A percentile compares a stretch with the other conserved stretches of the same genome.
phyloP scores from a whole-genome alignment of 164 flowering plant species.

The Nelumbo lutea region DNA sequence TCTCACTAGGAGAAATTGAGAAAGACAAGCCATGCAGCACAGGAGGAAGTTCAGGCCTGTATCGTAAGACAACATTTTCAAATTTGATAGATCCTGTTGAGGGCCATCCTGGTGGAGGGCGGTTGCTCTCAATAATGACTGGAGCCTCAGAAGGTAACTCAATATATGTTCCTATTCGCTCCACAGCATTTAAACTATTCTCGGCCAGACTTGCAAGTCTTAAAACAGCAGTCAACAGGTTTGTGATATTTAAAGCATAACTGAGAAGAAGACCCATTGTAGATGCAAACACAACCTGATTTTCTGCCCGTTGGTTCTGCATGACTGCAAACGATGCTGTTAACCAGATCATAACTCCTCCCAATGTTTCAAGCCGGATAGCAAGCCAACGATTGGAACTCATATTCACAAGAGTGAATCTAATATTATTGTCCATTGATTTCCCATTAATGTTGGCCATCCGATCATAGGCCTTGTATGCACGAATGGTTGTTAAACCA shows the following conservation, averaged over 20 bases:
- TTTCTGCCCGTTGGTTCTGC: conserved; percentile 85
- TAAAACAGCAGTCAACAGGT: conserved; percentile 68
- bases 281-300: conserved; percentile 92
- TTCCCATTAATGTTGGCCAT: conserved; percentile 89
- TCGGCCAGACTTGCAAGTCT: conserved; percentile 95
- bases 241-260: conserved; percentile 90
- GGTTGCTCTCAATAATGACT: conserved; percentile 57
- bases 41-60: conserved; percentile 96
- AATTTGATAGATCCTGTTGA: conserved; percentile 77
- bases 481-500: conserved; percentile 89
- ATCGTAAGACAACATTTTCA: conserved; percentile 85
- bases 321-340: conserved; percentile 96
- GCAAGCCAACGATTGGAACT: conserved; percentile 94
- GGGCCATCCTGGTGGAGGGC: conserved; percentile 99
- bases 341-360: conserved; percentile 98
- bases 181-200: conserved; percentile 93
- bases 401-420: conserved; percentile 87
- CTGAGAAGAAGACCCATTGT: conserved; percentile 98
- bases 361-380: conserved; percentile 82
- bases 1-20: conserved; percentile 69
- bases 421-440: conserved; percentile 89
- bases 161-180: conserved; percentile 76
- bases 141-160: conserved; percentile 96
- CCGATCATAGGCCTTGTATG: conserved; percentile 94
- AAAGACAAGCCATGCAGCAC: conserved; percentile 92